Base-by-base conservation (phyloP, 192 early-diverging fungal genomes). In the Coemansia sp. region DNA sequence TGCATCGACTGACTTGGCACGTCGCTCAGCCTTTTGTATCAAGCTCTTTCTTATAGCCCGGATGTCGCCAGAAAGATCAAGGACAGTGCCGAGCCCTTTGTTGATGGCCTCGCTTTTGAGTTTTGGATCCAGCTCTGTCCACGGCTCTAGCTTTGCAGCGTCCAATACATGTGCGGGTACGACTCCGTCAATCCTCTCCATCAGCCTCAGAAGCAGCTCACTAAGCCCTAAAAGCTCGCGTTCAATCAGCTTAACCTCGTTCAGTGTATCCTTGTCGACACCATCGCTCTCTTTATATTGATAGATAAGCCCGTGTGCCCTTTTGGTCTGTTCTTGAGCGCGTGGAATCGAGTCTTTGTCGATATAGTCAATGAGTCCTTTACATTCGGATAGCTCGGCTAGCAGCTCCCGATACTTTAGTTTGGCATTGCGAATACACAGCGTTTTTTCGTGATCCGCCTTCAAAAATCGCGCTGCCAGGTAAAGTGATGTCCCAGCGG, bases 141-240 rank as follows among this genome's bases (percentile, higher is more conserved):
- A 81, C 19, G 78, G 78, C 46, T 81, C 78, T 42, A 81, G 20
- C 53, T 66, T 61, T n/a, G 78, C 73, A 23, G 78, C 78, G 1
- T 75, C 70, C 41, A 81, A 40, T n/a, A 81, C 65, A 53, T 66
- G 59, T 35, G 78, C 78, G 5, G 78, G 78, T 34, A 70, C 66
- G 9, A 81, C 78, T 11, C 69, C 69, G 20, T 81, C 78, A 36
- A 81, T 71, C 41, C 54, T 69, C 63, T 81, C 73, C 78, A 81
- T 81, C 54, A 81, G 58, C 43, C 70, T 40, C 23, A 70, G 49
- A 19, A 81, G 33, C 49, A 72, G 59, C 56, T 75, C 73, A 23
- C 66, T 59, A 7, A 72, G 59, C 1, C 63, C 66, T 35, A 63
- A 34, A 35, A 81, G 69, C 59, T 72, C 59, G 0, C 63, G 59